These are phyloP conservation scores for Waitea zeae DNA, from an alignment of 1,284 basidiomycete genomes.

Conservation along the genomic window DNA sequence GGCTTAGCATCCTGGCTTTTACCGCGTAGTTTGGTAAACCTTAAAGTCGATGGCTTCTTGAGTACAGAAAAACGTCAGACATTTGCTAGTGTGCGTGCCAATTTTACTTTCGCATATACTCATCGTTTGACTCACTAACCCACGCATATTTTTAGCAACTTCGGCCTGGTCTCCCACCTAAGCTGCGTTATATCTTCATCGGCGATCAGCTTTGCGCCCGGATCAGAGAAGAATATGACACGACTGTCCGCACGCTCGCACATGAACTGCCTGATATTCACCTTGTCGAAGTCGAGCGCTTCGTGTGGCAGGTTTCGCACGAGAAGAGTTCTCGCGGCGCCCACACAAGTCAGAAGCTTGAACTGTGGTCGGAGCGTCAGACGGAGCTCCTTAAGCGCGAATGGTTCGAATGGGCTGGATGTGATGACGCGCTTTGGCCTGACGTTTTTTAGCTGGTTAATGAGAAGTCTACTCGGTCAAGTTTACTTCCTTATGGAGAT, in stretches of 20 bases:
- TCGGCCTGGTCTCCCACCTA: conserved; percentile 33
- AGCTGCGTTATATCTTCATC: conserved; percentile 35
- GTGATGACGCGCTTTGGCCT: conserved; percentile 16
- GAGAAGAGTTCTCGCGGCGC: conserved; percentile 38
- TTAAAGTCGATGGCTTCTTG: conserved; percentile 28
- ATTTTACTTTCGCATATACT: neutral
- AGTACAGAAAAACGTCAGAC: conserved; percentile 9
- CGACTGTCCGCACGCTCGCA: conserved; percentile 28
- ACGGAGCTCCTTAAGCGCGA: conserved; percentile 32
- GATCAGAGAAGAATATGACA: too few relatives aligned
- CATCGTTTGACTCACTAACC: neutral
- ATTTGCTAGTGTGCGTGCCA: neutral
- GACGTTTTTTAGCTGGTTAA: too few relatives aligned
- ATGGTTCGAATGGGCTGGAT: conserved; percentile 45
- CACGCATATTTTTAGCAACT: conserved; percentile 27
- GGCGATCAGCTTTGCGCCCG: conserved; percentile 25
- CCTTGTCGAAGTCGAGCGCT: conserved; percentile 32
- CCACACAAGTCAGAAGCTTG: conserved; percentile 15
- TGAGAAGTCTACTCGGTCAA: too few relatives aligned
- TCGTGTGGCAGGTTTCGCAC: too few relatives aligned
- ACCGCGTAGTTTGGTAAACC: conserved; percentile 33
- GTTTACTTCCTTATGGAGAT: too few relatives aligned
- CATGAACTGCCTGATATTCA: conserved; percentile 40
- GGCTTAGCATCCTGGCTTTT: conserved; percentile 51
- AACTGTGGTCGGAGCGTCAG: conserved; percentile 36